These are phyloP conservation scores for Candida xiaguanensis DNA, from an alignment of 805 yeast species.

Conservation along the genomic window DNA sequence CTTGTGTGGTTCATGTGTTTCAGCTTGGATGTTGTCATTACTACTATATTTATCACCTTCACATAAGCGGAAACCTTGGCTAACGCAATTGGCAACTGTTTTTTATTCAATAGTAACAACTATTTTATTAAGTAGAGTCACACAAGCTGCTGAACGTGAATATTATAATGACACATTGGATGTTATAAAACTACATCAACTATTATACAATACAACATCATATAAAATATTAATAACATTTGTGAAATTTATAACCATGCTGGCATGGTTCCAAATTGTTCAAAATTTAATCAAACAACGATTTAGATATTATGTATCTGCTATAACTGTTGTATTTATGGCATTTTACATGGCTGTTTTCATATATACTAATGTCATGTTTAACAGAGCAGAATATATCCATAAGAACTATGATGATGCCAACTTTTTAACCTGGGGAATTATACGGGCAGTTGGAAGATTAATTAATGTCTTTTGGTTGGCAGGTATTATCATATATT, in stretches of 20 bases:
- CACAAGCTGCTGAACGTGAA: conserved; percentile 46
- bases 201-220: conserved; percentile 33
- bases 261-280: conserved; percentile 55
- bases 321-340: conserved; percentile 27
- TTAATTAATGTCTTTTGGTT: conserved; percentile 26
- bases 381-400: conserved; percentile 6
- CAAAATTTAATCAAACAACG: conserved; percentile 28
- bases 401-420: background rate
- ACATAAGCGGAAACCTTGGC: conserved; percentile 51
- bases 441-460: conserved; percentile 27
- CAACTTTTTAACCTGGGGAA: conserved; percentile 15
- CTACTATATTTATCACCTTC: conserved; percentile 49
- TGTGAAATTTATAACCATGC: conserved; percentile 41
- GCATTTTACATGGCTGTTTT: conserved; percentile 18
- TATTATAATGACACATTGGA: conserved; percentile 54
- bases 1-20: conserved; percentile 52
- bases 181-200: conserved; percentile 34
- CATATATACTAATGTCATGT: conserved; percentile 12
- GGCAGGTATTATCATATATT: conserved; percentile 31
- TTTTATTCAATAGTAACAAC: conserved; percentile 54
- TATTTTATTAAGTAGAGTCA: conserved; percentile 44
- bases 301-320: conserved; percentile 24
- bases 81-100: conserved; percentile 56
- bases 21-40: conserved; percentile 69
- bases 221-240: conserved; percentile 40